Evolutionary conservation across 768 basidiomycete species (phyloP).

Genomic region (Strobilomyces confusus): DNA sequence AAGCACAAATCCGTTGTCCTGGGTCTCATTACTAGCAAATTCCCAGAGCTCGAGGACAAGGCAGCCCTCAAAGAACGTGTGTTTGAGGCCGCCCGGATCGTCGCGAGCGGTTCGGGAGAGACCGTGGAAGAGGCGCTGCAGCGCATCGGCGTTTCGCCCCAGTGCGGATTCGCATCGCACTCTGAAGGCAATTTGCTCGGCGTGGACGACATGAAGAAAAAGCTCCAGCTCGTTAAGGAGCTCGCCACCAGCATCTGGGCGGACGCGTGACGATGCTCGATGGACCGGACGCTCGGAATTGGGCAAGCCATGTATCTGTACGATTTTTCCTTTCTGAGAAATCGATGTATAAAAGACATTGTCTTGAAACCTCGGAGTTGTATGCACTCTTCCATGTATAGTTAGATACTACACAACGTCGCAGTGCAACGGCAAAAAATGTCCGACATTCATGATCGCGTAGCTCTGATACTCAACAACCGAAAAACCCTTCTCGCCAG

Average conservation of each 20-base stretch:
- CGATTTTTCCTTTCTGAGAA: neutral
- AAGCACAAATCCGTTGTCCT: constrained; percentile 39
- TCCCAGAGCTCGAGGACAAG: constrained; percentile 41
- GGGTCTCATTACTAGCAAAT: constrained; percentile 43
- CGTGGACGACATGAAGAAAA: constrained; percentile 33
- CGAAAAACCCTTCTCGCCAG: neutral
- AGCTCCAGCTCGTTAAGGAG: constrained; percentile 30
- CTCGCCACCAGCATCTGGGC: constrained; percentile 37
- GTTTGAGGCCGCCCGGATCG: constrained; percentile 39
- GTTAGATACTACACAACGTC: neutral
- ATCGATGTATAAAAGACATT: neutral
- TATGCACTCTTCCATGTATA: too few relatives aligned
- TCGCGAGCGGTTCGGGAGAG: constrained; percentile 38
- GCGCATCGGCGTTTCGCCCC: constrained; percentile 44
- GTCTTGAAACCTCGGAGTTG: neutral
- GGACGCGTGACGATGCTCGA: constrained; percentile 12
- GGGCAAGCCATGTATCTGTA: neutral
- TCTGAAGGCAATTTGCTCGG: constrained; percentile 41
- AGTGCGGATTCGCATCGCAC: constrained; percentile 50
- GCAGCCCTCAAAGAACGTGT: constrained; percentile 38
- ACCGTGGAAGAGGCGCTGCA: constrained; percentile 35
- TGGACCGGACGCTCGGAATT: too few relatives aligned
- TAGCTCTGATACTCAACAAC: neutral
- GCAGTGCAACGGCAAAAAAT: neutral
- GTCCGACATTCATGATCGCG: neutral